Conservation (phyloP, 164 flowering plant species). For the Amborella trichopoda region DNA sequence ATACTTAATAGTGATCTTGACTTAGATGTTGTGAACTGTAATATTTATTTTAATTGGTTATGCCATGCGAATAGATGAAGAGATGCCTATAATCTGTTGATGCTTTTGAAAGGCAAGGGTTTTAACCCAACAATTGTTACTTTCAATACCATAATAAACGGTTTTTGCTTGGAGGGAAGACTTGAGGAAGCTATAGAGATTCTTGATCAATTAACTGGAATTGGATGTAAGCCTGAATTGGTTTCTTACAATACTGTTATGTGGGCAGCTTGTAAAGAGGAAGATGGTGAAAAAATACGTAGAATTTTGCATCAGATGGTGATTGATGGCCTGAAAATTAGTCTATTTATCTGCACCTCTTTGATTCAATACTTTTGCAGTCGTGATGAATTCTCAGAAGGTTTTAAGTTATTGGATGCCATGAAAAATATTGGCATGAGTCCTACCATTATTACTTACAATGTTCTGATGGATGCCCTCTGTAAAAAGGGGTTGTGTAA, state of each 20-base stretch:
- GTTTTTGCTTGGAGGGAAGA: conserved; percentile 27
- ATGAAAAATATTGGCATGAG: conserved; percentile 21
- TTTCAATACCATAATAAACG: conserved; percentile 37
- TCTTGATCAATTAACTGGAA: conserved; percentile 17
- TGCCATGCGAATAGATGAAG: conserved; percentile 16
- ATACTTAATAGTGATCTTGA: conserved; percentile 15
- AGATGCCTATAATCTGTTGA: conserved; percentile 24
- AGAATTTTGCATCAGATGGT: conserved; percentile 27
- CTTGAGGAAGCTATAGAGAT: conserved; percentile 15
- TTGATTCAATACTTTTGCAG: conserved; percentile 26
- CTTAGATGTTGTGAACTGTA: conserved; percentile 24
- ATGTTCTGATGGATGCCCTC: conserved; percentile 24
- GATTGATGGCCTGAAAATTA: conserved; percentile 20
- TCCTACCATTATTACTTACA: conserved; percentile 28
- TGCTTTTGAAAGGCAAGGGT: conserved; percentile 23
- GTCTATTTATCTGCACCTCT: conserved; percentile 27
- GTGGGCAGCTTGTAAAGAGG: conserved; percentile 37
- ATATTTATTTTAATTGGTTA: conserved; percentile 27
- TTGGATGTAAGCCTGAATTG: conserved; percentile 22
- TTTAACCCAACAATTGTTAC: conserved; percentile 27
- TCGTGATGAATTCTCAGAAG: conserved; percentile 21
- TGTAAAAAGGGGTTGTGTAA: conserved; percentile 25
- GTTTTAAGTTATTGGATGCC: conserved; percentile 20
- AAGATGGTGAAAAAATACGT: conserved; percentile 18
- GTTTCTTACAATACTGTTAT: conserved; percentile 39